Percentiles rank a stretch among this genome's conserved stretches.
phyloP scores from a whole-genome alignment of 2,329 filamentous ascomycete genomes.

The Triangularia verruculosa region DNA sequence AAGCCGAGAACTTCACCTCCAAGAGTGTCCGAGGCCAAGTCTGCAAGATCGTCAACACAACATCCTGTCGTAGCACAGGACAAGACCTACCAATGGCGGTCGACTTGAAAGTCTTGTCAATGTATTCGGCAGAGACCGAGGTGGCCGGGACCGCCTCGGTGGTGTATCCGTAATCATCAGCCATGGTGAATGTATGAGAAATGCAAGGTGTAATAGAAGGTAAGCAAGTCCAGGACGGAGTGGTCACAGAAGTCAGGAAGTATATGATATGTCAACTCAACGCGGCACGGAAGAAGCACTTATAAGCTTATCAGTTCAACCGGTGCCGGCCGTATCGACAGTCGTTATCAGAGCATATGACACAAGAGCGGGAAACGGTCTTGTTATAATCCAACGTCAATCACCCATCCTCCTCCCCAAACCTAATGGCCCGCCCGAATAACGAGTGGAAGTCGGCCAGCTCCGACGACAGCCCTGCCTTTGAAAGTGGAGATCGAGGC shows the following conservation, averaged over 20 bases:
- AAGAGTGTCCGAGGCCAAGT: slow-evolving; percentile 58
- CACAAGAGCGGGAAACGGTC: slow-evolving; percentile 3
- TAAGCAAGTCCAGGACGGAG: neutral
- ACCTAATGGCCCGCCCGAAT: neutral
- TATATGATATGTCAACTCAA: neutral
- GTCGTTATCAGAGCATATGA: neutral
- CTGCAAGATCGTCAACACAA: slow-evolving; percentile 35
- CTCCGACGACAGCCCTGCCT: slow-evolving; percentile 16
- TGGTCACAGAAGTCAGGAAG: neutral
- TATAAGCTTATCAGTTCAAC: neutral
- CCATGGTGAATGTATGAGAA: slow-evolving; percentile 25
- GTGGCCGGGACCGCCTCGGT: slow-evolving; percentile 53
- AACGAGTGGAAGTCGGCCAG: slow-evolving; percentile 21
- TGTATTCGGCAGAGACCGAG: slow-evolving; percentile 49
- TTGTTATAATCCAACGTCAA: neutral
- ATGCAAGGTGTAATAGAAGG: slow-evolving; percentile 17
- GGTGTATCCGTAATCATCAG: slow-evolving; percentile 50
- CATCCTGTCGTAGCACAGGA: neutral
- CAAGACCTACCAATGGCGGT: slow-evolving; percentile 56
- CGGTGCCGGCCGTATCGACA: neutral
- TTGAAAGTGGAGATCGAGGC: neutral
- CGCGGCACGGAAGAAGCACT: neutral
- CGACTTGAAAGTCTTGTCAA: slow-evolving; percentile 60
- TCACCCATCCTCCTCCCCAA: slow-evolving; percentile 9
- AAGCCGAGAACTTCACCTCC: slow-evolving; percentile 63